Evolutionary conservation across 1,139 yeast genomes (phyloP), one percentile per base, ranked within the genome.

Genomic region (Taphrina populina): DNA sequence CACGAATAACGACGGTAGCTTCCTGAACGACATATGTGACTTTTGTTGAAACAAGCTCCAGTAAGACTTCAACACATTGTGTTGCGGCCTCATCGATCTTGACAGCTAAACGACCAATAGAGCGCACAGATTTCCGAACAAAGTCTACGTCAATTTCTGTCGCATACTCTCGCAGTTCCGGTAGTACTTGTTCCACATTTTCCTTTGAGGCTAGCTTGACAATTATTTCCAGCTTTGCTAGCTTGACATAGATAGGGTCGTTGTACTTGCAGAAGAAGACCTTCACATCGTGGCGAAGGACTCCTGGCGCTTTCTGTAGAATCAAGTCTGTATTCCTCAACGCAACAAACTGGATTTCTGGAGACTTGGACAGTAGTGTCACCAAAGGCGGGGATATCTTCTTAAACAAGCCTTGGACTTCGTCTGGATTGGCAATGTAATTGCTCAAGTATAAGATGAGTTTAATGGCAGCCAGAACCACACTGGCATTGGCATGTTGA

Each of bases 211-310:
- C 95, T 46, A 90, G 71, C 32, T 88, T 71, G 64, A 85, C 88
- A 26, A 90, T 81, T 57, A 92, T 84, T 66, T 90, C 97, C 44
- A 92, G 73, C 65, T 92, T 90, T 7, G 96, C 86, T 64, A 88
- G 94, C 68, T 88, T 88, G 65, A 92, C 83, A 67, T 85, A 92
- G 20, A 86, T 81, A 0, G 95, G 94, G 67, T 90, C 96, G 65
- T 84, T 84, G 64, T 80, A 86, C 61, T 82, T 81, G 69, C 94
- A 83, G 68, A 87, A 88, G 67, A 90, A 87, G 71, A 82, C 79
- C 58, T 81, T 80, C 24, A 84, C 88, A 62, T 84, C 94, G 20
- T 74, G 72, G 21, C 72, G 66, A 4, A 86, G 71, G 58, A 87
- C 72, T 19, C 79, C 76, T 17, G 83, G 82, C 59, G 82, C 77